Evolutionary conservation across 306 rosid species (phyloP).

Genomic region (Malus fusca): DNA sequence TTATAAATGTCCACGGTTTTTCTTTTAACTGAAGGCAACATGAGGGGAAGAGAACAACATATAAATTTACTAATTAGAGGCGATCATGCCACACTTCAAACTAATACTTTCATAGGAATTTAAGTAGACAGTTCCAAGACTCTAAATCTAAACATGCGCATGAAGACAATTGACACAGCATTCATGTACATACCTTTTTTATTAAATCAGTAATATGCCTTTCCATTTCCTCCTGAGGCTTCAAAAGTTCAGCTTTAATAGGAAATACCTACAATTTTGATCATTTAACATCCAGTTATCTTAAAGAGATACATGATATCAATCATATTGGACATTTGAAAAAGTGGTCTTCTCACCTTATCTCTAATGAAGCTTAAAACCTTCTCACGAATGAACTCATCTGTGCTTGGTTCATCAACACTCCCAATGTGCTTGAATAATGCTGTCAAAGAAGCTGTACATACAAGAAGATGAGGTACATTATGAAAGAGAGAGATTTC

Average conservation of each 20-base stretch:
- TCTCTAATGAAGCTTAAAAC: slow-evolving; percentile 82
- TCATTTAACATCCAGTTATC: slow-evolving; percentile 12
- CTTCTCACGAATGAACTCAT: slow-evolving; percentile 77
- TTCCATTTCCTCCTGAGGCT: slow-evolving; percentile 96
- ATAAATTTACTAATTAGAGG: neutral
- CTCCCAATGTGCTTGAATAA: slow-evolving; percentile 87
- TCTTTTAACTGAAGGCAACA: neutral
- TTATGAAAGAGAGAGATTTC: neutral
- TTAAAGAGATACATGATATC: slow-evolving; percentile 3
- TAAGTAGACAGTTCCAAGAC: neutral
- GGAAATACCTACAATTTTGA: slow-evolving; percentile 67
- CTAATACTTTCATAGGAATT: neutral
- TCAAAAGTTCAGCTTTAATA: slow-evolving; percentile 74
- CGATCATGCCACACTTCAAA: neutral
- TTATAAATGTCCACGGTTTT: neutral
- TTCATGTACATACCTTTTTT: slow-evolving; percentile 49
- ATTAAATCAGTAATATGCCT: slow-evolving; percentile 92
- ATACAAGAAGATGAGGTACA: slow-evolving; percentile 17
- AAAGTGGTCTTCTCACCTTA: slow-evolving; percentile 43
- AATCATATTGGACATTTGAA: slow-evolving; percentile 3
- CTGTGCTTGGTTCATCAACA: slow-evolving; percentile 69
- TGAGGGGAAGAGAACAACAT: neutral
- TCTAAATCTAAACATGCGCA: neutral
- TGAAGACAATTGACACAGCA: slow-evolving; percentile 15
- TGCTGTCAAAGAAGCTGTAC: slow-evolving; percentile 83